Percentiles rank a stretch among this genome's conserved stretches.
Evolutionary conservation across 148 eudicot genomes (phyloP).

Genomic region (Rhododendron henanense): DNA sequence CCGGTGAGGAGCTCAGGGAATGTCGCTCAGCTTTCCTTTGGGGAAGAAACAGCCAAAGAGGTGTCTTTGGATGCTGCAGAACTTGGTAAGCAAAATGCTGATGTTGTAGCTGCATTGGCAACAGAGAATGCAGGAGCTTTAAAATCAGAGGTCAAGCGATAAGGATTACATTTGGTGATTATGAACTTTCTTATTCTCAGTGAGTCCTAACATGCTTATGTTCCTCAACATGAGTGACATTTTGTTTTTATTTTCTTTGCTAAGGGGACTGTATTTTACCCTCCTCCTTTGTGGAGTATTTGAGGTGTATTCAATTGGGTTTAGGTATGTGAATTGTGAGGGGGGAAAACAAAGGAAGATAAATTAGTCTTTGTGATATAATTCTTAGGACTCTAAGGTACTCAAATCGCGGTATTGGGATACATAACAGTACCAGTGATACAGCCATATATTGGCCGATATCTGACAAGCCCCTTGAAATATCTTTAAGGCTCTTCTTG

Average conservation of each 20-base stretch:
- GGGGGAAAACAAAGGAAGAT: background rate
- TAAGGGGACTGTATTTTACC: background rate
- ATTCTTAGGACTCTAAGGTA: background rate
- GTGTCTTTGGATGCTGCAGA: slow-evolving; percentile 62
- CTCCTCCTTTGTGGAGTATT: background rate
- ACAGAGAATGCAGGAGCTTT: slow-evolving; percentile 52
- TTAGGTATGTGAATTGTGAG: background rate
- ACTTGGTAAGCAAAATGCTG: slow-evolving; percentile 64
- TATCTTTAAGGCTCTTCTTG: background rate
- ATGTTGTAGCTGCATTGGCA: slow-evolving; percentile 56
- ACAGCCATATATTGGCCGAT: background rate
- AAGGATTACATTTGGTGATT: slow-evolving; percentile 16
- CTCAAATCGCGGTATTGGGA: background rate
- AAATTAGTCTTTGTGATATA: background rate
- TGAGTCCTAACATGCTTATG: background rate
- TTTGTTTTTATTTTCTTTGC: background rate
- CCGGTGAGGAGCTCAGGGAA: too few species aligned
- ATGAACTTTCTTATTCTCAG: background rate
- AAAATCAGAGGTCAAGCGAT: slow-evolving; percentile 67
- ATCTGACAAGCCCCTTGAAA: background rate
- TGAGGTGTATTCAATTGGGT: background rate
- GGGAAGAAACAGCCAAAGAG: slow-evolving; percentile 15
- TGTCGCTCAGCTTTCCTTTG: too few species aligned
- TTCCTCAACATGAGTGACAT: background rate
- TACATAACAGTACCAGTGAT: background rate